These are phyloP conservation scores for Mucor lusitanicus DNA, from an alignment of 371 early-diverging fungal species.

Conservation along the genomic window DNA sequence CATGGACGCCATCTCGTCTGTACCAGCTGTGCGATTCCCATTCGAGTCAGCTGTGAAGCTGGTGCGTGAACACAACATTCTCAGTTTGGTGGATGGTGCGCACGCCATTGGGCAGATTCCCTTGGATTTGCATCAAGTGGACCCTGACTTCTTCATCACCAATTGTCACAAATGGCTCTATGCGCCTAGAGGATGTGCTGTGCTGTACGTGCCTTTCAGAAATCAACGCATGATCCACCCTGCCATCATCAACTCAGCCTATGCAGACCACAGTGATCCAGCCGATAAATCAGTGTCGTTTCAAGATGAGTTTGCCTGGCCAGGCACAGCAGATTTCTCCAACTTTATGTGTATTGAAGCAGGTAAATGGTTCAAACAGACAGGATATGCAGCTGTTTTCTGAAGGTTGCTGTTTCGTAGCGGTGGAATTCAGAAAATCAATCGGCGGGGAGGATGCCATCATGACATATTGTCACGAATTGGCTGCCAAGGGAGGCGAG, in stretches of 20 bases:
- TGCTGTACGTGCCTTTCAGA: slow-evolving; percentile 57
- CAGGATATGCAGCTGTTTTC: too few relatives aligned
- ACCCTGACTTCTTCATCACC: slow-evolving; percentile 72
- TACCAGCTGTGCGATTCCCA: slow-evolving; percentile 60
- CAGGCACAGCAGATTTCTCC: slow-evolving; percentile 40
- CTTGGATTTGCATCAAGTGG: slow-evolving; percentile 49
- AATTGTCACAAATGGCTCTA: slow-evolving; percentile 83
- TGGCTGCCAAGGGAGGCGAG: slow-evolving; percentile 64
- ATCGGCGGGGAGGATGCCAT: slow-evolving; percentile 61
- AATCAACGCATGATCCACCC: slow-evolving; percentile 58
- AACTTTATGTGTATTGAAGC: slow-evolving; percentile 48
- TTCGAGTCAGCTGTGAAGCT: slow-evolving; percentile 54
- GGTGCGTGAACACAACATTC: slow-evolving; percentile 51
- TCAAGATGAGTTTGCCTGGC: slow-evolving; percentile 41
- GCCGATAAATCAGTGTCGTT: slow-evolving; percentile 25
- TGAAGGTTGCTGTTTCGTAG: too few relatives aligned
- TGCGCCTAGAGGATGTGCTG: slow-evolving; percentile 59
- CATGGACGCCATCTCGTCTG: slow-evolving; percentile 62
- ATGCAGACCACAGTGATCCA: slow-evolving; percentile 28
- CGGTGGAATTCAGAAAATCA: slow-evolving; percentile 52
- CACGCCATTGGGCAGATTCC: slow-evolving; percentile 72
- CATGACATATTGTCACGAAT: slow-evolving; percentile 50
- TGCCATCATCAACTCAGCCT: slow-evolving; percentile 50
- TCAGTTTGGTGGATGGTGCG: slow-evolving; percentile 72
- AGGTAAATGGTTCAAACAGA: too few relatives aligned